Conservation (phyloP, 192 early-diverging fungal species). For the Gaertneriomyces sp. region DNA sequence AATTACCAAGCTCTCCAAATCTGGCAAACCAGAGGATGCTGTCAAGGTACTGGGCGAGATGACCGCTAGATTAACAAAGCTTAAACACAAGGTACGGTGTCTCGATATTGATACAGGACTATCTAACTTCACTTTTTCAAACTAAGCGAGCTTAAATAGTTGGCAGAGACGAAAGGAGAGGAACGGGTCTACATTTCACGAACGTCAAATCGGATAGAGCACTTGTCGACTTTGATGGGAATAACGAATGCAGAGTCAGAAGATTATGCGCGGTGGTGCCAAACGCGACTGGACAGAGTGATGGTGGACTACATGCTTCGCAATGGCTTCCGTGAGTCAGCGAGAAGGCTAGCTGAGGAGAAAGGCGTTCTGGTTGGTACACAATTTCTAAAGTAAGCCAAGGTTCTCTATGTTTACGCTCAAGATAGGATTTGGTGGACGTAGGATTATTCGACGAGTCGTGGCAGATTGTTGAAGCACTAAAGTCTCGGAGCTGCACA, state of each 20-base stretch:
- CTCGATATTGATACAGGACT: not conserved
- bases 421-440: conserved; percentile 75
- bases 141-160: conserved; percentile 30
- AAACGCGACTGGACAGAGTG: conserved; percentile 78
- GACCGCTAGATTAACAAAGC: conserved; percentile 57
- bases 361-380: conserved; percentile 45
- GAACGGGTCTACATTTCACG: conserved; percentile 67
- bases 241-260: conserved; percentile 63
- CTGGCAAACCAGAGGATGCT: conserved; percentile 45
- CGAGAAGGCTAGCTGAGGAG: conserved; percentile 56
- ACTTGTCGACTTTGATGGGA: conserved; percentile 68
- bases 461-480: conserved; percentile 73
- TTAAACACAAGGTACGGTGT: conserved; percentile 68
- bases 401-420: conserved; percentile 5
- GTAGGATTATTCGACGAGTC: conserved; percentile 84
- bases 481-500: conserved; percentile 72
- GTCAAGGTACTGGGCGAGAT: conserved; percentile 60
- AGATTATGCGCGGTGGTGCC: conserved; percentile 82
- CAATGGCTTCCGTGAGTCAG: conserved; percentile 75
- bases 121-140: not conserved
- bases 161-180: conserved; percentile 71
- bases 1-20: conserved; percentile 16
- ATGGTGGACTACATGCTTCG: conserved; percentile 96
- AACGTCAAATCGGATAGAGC: conserved; percentile 67
- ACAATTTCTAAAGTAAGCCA: conserved; percentile 3